Percentiles rank a stretch among this genome's conserved stretches.
Evolutionary conservation across 495 filamentous ascomycete genomes (phyloP).

Genomic region (Penicillium parvum): DNA sequence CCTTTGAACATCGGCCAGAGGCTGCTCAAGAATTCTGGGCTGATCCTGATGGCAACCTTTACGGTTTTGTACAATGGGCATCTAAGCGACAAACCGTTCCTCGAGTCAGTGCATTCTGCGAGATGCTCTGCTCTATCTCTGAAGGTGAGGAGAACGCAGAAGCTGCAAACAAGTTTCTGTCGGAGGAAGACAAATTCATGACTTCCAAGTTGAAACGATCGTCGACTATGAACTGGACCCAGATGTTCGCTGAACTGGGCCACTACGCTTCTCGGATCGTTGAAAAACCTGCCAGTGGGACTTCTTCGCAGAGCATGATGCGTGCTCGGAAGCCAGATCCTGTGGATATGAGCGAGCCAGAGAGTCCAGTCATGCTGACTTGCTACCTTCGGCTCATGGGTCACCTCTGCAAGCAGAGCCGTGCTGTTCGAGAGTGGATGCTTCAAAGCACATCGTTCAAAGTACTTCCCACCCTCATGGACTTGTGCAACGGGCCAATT

Average conservation of each 20-base stretch:
- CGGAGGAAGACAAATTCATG: conserved; percentile 73
- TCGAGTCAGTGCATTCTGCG: conserved; percentile 89
- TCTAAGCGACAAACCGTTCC: conserved; percentile 89
- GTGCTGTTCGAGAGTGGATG: conserved; percentile 62
- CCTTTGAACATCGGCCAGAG: conserved; percentile 78
- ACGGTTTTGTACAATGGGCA: conserved; percentile 93
- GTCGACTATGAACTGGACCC: conserved; percentile 79
- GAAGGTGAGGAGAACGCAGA: conserved; percentile 72
- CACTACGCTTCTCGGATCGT: conserved; percentile 69
- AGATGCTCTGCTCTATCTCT: conserved; percentile 85
- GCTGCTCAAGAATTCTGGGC: conserved; percentile 84
- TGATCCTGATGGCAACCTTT: conserved; percentile 81
- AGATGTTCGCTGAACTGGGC: conserved; percentile 85
- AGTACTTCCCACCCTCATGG: conserved; percentile 62
- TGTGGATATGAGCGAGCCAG: conserved; percentile 70
- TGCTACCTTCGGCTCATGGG: conserved; percentile 84
- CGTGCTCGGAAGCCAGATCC: conserved; percentile 60
- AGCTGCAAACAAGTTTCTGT: conserved; percentile 79
- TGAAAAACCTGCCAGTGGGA: conserved; percentile 40
- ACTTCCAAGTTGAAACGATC: conserved; percentile 72
- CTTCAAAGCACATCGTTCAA: conserved; percentile 58
- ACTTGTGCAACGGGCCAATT: conserved; percentile 62
- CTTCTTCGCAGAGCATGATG: conserved; percentile 50
- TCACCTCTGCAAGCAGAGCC: conserved; percentile 67
- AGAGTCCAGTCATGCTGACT: conserved; percentile 86